Evolutionary conservation across 1,139 yeast genomes (phyloP), one percentile per base, ranked within the genome.

Genomic region (Geotrichum europaeum): DNA sequence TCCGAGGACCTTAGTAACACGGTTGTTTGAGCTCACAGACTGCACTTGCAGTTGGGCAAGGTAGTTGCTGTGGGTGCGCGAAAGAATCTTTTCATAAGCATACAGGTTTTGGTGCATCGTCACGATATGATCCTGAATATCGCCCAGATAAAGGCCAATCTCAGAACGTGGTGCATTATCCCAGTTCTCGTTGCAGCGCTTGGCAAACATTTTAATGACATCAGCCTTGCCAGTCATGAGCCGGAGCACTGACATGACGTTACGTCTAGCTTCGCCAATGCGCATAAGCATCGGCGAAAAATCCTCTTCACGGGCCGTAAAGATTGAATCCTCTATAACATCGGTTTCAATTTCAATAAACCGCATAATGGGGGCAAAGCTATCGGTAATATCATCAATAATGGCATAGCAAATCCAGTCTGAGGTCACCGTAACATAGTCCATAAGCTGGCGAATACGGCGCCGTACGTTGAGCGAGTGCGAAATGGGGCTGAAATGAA

Each of bases 151-250:
- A 65, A 94, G 79, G 2, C 77, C 78, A 68, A 78, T 78, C 55
- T 78, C 81, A 20, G 73, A 73, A 55, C 74, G 71, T 4, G 80
- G 79, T 47, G 77, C 77, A 52, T 72, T 73, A 49, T 74, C 74
- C 73, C 76, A 64, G 65, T 77, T 67, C 79, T 94, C 98, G 68
- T 89, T 95, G 74, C 98, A 94, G 71, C 99, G 81, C 72, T 94
- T 94, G 49, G 97, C 96, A 79, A 94, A 91, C 96, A 92, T 94
- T 70, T 89, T 89, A 69, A 94, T 90, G 62, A 94, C 99, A 74
- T 94, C 99, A 0, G 99, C 98, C 73, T 94, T 94, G 64, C 97
- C 96, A 36, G 96, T 86, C 59, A 94, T 79, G 64, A 95, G 78
- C 69, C 99, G 81, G 89, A 94, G 86, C 71, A 92, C 78, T 0